Evolutionary conservation across 176 grass and related monocot species (phyloP).

Genomic region (Oryza meyeriana): DNA sequence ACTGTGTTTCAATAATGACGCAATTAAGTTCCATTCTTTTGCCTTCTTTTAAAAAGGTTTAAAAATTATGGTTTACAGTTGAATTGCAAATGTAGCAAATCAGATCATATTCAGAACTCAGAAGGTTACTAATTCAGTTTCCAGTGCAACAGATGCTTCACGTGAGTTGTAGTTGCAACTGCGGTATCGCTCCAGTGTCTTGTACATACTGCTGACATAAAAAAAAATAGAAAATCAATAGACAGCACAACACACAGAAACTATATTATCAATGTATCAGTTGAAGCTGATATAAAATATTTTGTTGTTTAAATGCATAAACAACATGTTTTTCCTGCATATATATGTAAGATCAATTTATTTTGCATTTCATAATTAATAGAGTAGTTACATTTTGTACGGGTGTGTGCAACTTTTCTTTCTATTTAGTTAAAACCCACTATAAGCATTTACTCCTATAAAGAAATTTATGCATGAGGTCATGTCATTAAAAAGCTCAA

Average conservation of each 20-base stretch:
- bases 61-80: background rate
- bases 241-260: background rate
- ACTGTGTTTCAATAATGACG: background rate
- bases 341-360: no score
- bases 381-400: background rate
- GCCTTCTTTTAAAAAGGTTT: background rate
- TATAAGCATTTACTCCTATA: no score
- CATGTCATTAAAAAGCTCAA: no score
- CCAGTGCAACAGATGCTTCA: slow-evolving; percentile 40
- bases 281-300: no score
- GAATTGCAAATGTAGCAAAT: background rate
- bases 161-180: slow-evolving; percentile 57
- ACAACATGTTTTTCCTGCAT: no score
- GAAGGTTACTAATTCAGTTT: slow-evolving; percentile 58
- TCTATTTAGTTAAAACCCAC: no score
- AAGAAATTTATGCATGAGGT: no score
- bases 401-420: background rate
- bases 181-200: slow-evolving; percentile 80
- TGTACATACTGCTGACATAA: slow-evolving; percentile 58
- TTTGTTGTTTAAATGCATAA: no score
- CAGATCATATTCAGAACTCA: background rate
- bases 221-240: background rate
- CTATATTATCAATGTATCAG: background rate
- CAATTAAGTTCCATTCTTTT: background rate
- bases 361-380: no score